Conservation (phyloP, 2,329 filamentous ascomycete genomes). For the Cryoendolithus antarcticus region DNA sequence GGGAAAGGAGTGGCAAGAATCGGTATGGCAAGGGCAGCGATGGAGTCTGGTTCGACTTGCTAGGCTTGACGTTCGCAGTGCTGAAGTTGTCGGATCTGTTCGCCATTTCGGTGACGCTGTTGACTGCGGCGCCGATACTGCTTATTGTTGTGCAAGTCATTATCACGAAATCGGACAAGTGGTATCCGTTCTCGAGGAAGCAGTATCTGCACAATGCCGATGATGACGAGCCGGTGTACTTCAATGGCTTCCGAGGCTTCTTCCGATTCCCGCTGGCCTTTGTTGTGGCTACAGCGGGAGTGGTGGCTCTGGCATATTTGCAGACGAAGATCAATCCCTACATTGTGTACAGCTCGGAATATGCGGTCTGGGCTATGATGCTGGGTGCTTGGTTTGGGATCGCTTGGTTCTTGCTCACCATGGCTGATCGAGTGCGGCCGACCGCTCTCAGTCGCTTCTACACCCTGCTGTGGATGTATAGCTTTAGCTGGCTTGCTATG, state of each 20-base stretch:
- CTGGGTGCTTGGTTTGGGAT: constrained; percentile 66
- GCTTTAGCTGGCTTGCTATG: constrained; percentile 59
- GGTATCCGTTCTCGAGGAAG: constrained; percentile 71
- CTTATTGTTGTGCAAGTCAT: constrained; percentile 57
- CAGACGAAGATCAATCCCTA: constrained; percentile 74
- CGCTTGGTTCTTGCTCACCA: constrained; percentile 71
- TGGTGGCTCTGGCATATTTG: constrained; percentile 61
- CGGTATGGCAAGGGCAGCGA: constrained; percentile 34
- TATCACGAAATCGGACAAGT: constrained; percentile 60
- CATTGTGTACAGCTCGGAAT: constrained; percentile 82
- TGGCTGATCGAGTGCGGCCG: constrained; percentile 67
- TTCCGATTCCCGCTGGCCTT: constrained; percentile 74
- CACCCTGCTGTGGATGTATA: constrained; percentile 71
- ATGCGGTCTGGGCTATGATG: constrained; percentile 78
- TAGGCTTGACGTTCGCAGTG: constrained; percentile 66
- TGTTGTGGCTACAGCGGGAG: constrained; percentile 52
- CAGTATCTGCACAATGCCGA: constrained; percentile 49
- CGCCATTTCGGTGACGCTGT: constrained; percentile 70
- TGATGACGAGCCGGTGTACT: constrained; percentile 44
- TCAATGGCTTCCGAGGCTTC: constrained; percentile 71
- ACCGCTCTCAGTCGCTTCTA: constrained; percentile 78
- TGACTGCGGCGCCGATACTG: constrained; percentile 66
- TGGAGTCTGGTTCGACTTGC: constrained; percentile 90
- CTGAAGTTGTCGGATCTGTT: constrained; percentile 75
- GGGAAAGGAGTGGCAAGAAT: constrained; percentile 24